Conservation (phyloP, 2,329 filamentous ascomycete genomes). For the Cladophialophora chaetospira region DNA sequence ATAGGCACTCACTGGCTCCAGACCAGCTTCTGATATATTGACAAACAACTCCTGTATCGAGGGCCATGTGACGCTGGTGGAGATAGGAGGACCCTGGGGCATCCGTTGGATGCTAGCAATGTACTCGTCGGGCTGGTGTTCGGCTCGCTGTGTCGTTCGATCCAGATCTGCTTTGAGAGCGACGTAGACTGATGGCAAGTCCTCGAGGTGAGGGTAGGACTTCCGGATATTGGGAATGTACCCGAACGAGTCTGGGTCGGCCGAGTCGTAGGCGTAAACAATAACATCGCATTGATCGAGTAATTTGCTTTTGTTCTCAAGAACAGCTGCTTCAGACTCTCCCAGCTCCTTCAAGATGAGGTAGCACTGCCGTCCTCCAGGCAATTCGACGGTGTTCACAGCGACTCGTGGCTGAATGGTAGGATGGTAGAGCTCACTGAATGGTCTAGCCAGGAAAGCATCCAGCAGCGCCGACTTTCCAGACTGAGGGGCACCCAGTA, state of each 20-base stretch:
- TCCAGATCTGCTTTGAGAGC: conserved; percentile 94
- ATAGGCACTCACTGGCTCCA: conserved; percentile 83
- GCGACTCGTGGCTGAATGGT: conserved; percentile 93
- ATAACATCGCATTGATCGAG: conserved; percentile 90
- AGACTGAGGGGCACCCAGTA: conserved; percentile 79
- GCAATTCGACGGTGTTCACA: conserved; percentile 94
- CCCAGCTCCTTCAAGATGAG: conserved; percentile 93
- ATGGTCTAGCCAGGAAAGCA: conserved; percentile 85
- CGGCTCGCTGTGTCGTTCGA: conserved; percentile 92
- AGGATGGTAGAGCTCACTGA: conserved; percentile 79
- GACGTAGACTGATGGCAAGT: conserved; percentile 88
- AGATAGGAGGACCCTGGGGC: conserved; percentile 73
- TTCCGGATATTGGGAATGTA: conserved; percentile 82
- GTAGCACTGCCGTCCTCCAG: conserved; percentile 95
- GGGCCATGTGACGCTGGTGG: conserved; percentile 92
- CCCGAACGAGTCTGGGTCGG: conserved; percentile 91
- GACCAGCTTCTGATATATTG: conserved; percentile 84
- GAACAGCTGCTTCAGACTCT: conserved; percentile 80
- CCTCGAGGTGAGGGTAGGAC: conserved; percentile 79
- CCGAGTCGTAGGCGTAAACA: conserved; percentile 95
- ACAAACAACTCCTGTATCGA: conserved; percentile 95
- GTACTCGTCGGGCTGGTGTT: conserved; percentile 89
- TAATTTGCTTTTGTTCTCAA: conserved; percentile 83
- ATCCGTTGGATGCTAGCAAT: conserved; percentile 76
- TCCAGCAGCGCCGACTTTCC: conserved; percentile 92